A percentile compares a stretch with the other conserved stretches of the same genome.
Evolutionary conservation across 768 basidiomycete species (phyloP).

Genomic region (Kwoniella sp.): DNA sequence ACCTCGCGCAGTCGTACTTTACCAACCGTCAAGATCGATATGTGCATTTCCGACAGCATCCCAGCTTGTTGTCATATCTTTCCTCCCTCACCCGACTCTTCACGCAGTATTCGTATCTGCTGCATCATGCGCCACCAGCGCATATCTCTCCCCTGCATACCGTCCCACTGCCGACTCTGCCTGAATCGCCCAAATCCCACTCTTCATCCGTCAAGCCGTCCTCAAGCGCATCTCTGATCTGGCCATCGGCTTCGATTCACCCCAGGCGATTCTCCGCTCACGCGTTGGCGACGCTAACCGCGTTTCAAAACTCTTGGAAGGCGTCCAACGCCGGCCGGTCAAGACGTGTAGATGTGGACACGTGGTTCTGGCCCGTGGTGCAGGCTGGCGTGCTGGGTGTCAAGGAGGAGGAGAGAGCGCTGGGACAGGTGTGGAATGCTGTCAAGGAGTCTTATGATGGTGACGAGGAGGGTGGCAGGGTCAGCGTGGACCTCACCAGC

Average conservation of each 20-base stretch:
- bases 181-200: slow-evolving; percentile 16
- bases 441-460: slow-evolving; percentile 35
- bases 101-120: slow-evolving; percentile 67
- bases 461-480: slow-evolving; percentile 47
- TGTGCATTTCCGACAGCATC: slow-evolving; percentile 64
- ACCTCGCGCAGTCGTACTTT: slow-evolving; percentile 88
- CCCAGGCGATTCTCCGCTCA: slow-evolving; percentile 66
- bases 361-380: slow-evolving; percentile 72
- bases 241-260: slow-evolving; percentile 64
- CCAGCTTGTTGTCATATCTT: slow-evolving; percentile 73
- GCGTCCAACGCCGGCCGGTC: slow-evolving; percentile 30
- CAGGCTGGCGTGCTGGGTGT: slow-evolving; percentile 85
- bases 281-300: slow-evolving; percentile 58
- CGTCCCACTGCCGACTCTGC: slow-evolving; percentile 31
- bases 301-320: slow-evolving; percentile 58
- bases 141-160: slow-evolving; percentile 33
- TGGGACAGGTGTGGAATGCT: slow-evolving; percentile 46
- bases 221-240: slow-evolving; percentile 59
- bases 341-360: slow-evolving; percentile 50
- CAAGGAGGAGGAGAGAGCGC: slow-evolving; percentile 71
- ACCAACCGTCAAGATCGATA: slow-evolving; percentile 94
- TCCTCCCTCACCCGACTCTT: slow-evolving; percentile 67
- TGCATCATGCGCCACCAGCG: slow-evolving; percentile 44
- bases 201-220: slow-evolving; percentile 29
- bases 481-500: slow-evolving; percentile 74